A percentile compares a stretch with the other conserved stretches of the same genome.
Evolutionary conservation across 2,329 filamentous ascomycete species (phyloP).

Genomic region (Lithohypha guttulata): DNA sequence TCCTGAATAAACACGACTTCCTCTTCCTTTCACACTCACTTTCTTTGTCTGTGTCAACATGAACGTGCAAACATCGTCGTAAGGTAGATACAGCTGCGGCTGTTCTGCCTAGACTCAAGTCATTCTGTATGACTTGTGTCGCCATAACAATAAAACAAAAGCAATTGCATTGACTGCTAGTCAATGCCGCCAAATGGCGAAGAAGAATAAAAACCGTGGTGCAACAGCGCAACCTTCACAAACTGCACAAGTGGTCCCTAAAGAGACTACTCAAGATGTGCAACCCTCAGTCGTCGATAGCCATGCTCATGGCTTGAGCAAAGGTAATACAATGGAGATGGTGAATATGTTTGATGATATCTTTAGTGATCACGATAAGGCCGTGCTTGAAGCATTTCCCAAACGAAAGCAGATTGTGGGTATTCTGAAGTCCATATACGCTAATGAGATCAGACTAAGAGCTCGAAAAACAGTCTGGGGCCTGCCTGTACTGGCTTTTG

Average conservation of each 20-base stretch:
- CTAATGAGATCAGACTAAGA: constrained; percentile 1
- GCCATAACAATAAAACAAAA: background rate
- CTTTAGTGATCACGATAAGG: constrained; percentile 1
- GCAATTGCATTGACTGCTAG: too few relatives aligned
- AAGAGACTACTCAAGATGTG: background rate
- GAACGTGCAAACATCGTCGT: too few relatives aligned
- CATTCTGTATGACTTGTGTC: background rate
- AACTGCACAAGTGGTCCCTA: background rate
- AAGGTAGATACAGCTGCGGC: constrained; percentile 5
- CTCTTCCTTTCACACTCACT: too few relatives aligned
- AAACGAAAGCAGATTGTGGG: background rate
- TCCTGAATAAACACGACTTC: too few relatives aligned
- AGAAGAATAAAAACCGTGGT: constrained; percentile 4
- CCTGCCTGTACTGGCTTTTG: constrained; percentile 1
- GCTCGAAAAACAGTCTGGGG: constrained; percentile 5
- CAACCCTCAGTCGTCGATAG: background rate
- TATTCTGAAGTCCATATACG: constrained; percentile 6
- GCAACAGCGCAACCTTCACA: background rate
- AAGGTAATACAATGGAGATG: constrained; percentile 6
- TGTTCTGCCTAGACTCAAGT: constrained; percentile 5
- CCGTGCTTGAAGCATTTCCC: constrained; percentile 2
- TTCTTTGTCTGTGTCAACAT: too few relatives aligned
- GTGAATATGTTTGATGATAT: constrained; percentile 3
- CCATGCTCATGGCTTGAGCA: background rate
- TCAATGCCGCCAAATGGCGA: constrained; percentile 6